Percentiles rank a stretch among this genome's conserved stretches.
These are phyloP conservation scores for Zizania palustris DNA, from an alignment of 202 grass and related monocot genomes.

Conservation along the genomic window DNA sequence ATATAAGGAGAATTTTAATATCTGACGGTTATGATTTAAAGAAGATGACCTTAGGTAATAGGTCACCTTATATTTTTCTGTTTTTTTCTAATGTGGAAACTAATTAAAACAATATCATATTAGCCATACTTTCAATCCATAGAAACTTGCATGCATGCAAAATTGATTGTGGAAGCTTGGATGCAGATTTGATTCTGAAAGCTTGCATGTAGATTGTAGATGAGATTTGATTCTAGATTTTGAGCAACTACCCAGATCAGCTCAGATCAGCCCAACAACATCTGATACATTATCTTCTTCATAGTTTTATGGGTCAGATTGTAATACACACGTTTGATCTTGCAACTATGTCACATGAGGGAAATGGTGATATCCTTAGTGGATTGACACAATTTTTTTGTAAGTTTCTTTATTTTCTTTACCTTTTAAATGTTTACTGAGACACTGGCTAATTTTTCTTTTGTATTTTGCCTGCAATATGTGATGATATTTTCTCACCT, in stretches of 20 bases:
- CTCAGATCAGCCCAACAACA: constrained; percentile 81
- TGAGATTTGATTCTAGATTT: no score
- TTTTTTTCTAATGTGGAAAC: no score
- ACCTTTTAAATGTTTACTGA: constrained; percentile 36
- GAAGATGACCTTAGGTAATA: no score
- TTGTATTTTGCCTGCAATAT: not conserved
- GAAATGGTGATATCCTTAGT: constrained; percentile 86
- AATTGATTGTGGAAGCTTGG: no score
- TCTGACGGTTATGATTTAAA: no score
- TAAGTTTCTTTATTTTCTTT: constrained; percentile 60
- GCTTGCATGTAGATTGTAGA: no score
- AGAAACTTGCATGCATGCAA: no score
- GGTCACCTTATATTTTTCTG: no score
- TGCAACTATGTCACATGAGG: constrained; percentile 86
- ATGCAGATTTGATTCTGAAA: no score
- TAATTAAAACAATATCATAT: no score
- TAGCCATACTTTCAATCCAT: no score
- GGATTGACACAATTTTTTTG: constrained; percentile 90
- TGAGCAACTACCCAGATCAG: constrained; percentile 51
- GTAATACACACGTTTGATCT: constrained; percentile 92
- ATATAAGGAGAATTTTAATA: no score
- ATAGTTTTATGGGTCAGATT: constrained; percentile 83
- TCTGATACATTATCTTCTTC: constrained; percentile 74
- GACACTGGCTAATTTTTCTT: not conserved
- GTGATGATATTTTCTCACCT: not conserved